Conservation (phyloP, 2,329 filamentous ascomycete genomes). For the Elsinoe arachidis region DNA sequence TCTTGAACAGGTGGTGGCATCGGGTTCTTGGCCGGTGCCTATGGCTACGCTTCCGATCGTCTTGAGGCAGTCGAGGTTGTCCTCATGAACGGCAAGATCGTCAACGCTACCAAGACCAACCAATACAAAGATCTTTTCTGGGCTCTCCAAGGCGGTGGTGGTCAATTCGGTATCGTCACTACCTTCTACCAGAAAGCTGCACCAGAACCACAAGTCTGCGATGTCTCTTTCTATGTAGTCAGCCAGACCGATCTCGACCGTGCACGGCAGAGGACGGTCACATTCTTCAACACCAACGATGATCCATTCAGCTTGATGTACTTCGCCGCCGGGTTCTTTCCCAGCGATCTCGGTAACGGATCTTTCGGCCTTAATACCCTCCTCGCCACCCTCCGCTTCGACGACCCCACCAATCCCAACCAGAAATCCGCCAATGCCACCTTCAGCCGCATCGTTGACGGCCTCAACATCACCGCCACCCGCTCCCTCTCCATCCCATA, state of each 20-base stretch:
- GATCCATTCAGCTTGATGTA: constrained; percentile 16
- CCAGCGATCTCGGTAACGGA: constrained; percentile 4
- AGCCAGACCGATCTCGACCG: constrained; percentile 10
- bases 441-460: constrained; percentile 8
- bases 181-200: constrained; percentile 21
- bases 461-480: constrained; percentile 2
- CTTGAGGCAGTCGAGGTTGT: constrained; percentile 34
- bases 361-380: constrained; percentile 4
- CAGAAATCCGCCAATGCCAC: constrained; percentile 14
- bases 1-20: neutral
- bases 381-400: constrained; percentile 13
- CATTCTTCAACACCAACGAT: constrained; percentile 14
- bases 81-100: constrained; percentile 39
- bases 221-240: constrained; percentile 15
- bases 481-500: neutral
- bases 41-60: constrained; percentile 15
- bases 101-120: constrained; percentile 35
- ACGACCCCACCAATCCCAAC: neutral
- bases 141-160: constrained; percentile 46
- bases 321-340: constrained; percentile 14
- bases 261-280: constrained; percentile 13
- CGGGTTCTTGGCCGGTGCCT: constrained; percentile 3
- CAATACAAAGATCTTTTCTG: constrained; percentile 41
- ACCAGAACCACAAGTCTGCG: constrained; percentile 11
- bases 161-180: constrained; percentile 34